phyloP scores from a whole-genome alignment of 106 monocot genomes.

The Dactylorhiza incarnata region DNA sequence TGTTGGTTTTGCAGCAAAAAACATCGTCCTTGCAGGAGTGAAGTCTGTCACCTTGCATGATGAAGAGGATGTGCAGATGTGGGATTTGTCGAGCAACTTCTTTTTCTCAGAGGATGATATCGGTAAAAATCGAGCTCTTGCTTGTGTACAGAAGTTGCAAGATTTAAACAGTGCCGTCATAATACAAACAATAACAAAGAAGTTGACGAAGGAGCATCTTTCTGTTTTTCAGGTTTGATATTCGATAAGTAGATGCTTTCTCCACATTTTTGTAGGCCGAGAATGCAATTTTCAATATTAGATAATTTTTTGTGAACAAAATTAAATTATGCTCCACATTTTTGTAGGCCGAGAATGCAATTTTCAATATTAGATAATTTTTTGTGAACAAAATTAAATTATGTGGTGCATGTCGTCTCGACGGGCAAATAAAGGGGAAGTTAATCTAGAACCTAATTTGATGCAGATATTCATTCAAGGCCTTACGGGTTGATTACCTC shows the following conservation, averaged over 20 bases:
- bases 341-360: too few relatives aligned
- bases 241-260: background rate
- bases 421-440: too few relatives aligned
- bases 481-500: too few relatives aligned
- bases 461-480: too few relatives aligned
- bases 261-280: too few relatives aligned
- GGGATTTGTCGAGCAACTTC: conserved; percentile 88
- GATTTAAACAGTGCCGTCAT: conserved; percentile 84
- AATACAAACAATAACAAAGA: conserved; percentile 41
- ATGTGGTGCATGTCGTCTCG: too few relatives aligned
- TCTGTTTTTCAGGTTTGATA: conserved; percentile 65
- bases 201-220: conserved; percentile 47
- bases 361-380: too few relatives aligned
- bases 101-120: conserved; percentile 74
- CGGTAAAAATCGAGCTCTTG: conserved; percentile 75
- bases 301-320: too few relatives aligned
- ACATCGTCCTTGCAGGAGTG: conserved; percentile 86
- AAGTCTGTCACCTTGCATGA: conserved; percentile 95
- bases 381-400: too few relatives aligned
- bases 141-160: conserved; percentile 76
- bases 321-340: too few relatives aligned
- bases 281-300: too few relatives aligned
- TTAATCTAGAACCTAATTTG: too few relatives aligned
- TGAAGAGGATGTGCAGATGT: conserved; percentile 48
- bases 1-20: conserved; percentile 67